Base-by-base conservation (phyloP, 2,329 filamentous ascomycete genomes). In the Diaporthe sp. region DNA sequence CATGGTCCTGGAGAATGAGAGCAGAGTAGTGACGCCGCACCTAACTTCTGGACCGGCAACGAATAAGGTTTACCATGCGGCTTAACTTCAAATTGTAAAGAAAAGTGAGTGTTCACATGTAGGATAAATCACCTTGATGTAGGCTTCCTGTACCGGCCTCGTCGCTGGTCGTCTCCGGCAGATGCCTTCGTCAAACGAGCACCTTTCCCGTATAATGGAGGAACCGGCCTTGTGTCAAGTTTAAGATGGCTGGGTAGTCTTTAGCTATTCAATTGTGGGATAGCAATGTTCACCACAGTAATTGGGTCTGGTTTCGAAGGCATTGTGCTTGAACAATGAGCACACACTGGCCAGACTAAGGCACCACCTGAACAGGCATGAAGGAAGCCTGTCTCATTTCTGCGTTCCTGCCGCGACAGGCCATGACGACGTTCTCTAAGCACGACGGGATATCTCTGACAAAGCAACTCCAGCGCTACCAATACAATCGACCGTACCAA, bases 381-480 rank as follows among this genome's bases (percentile, higher is more conserved):
- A 68, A 38, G 8, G 15, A 35, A 38, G 33, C 33, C 33, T 52
- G 13, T 52, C 13, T 38, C 10, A 13, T 28, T 54, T 54, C n/a
- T 54, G 45, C 17, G 8, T n/a, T 50, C 50, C 64, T 40, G 64
- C 64, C 30, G 4, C 54, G 64, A 40, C 64, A 68, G 15, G n/a
- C 45, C 33, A 54, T 30, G n/a, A 42, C 35, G 35, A 28, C 13
- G 57, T 40, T 22, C 35, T 60, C 57, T 40, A 25, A 54, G 30
- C 47, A 54, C 45, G 33, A 30, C 54, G 35, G 57, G 57, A 42
- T 72, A 72, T 64, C 57, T 72, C 28, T 55, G 25, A 45, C 9
- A 55, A 38, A 72, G n/a, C 40, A 50, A 54, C 30, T 52, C 30
- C 25, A 15, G 47, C 70, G 70, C 57, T 64, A 52, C 47, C 28